These are phyloP conservation scores for Trichoderma aggressivum DNA, from an alignment of 2,329 filamentous ascomycete species.

Conservation along the genomic window DNA sequence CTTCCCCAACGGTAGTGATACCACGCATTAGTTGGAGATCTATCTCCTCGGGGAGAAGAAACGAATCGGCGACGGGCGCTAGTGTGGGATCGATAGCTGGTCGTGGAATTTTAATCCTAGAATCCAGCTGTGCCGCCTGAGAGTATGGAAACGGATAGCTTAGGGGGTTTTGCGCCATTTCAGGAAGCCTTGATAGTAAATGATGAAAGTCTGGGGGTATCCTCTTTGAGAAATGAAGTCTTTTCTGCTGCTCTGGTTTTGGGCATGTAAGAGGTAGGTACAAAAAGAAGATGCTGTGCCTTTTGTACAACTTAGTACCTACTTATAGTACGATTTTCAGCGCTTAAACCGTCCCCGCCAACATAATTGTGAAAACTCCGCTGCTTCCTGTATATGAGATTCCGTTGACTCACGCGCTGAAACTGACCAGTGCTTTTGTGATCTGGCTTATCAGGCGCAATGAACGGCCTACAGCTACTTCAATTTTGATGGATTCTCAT, in stretches of 20 bases:
- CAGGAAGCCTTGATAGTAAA: background rate
- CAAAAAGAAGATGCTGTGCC: background rate
- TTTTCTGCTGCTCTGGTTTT: background rate
- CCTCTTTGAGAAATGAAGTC: background rate
- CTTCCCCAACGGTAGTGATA: background rate
- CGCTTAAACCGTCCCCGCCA: background rate
- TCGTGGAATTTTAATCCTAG: conserved; percentile 23
- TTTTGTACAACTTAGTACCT: background rate
- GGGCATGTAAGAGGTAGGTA: background rate
- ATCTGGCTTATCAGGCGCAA: background rate
- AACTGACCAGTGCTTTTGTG: background rate
- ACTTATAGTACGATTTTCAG: background rate
- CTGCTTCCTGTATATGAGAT: background rate
- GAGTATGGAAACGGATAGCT: conserved; percentile 23
- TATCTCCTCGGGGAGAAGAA: conserved; percentile 22
- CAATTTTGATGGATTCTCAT: background rate
- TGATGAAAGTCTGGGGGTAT: background rate
- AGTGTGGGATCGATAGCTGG: conserved; percentile 21
- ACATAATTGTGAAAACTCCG: background rate
- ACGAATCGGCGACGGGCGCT: conserved; percentile 22
- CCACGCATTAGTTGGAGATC: conserved; percentile 15
- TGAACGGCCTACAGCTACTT: background rate
- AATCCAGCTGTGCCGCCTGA: conserved; percentile 21
- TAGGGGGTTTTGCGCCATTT: background rate
- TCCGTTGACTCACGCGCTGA: background rate